Evolutionary conservation across 768 basidiomycete genomes (phyloP).

Genomic region (Auricularia sp.): DNA sequence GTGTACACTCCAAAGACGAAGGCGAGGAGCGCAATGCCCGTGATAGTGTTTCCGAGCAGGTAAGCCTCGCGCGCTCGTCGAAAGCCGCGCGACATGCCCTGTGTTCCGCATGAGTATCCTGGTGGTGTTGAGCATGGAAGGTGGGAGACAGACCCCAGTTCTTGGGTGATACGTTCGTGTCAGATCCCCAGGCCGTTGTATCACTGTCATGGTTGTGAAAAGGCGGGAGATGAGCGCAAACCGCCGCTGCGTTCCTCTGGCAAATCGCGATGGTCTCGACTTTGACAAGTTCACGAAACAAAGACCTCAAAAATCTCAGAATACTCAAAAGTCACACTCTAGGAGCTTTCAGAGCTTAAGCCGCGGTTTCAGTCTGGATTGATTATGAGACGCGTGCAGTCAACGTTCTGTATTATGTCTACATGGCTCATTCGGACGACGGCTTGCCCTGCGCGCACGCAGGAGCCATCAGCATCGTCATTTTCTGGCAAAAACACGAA

Average conservation of each 20-base stretch:
- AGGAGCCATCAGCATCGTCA: too few relatives aligned
- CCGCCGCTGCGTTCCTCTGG: too few relatives aligned
- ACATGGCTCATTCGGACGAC: neutral
- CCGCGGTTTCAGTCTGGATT: too few relatives aligned
- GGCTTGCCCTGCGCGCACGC: neutral
- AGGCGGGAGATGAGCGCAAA: neutral
- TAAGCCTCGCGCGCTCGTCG: slow-evolving; percentile 82
- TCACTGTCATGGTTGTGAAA: neutral
- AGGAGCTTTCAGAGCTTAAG: too few relatives aligned
- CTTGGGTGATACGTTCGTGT: slow-evolving; percentile 19
- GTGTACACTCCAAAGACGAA: slow-evolving; percentile 80
- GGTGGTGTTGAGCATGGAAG: too few relatives aligned
- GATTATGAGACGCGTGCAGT: neutral
- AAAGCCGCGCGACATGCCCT: slow-evolving; percentile 84
- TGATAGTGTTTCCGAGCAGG: slow-evolving; percentile 65
- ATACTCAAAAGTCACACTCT: too few relatives aligned
- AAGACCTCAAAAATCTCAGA: too few relatives aligned
- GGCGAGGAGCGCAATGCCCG: slow-evolving; percentile 56
- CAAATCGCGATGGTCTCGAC: too few relatives aligned
- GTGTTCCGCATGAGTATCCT: neutral
- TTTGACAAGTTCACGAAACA: too few relatives aligned
- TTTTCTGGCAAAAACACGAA: slow-evolving; percentile 2
- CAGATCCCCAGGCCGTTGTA: too few relatives aligned
- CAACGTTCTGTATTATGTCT: neutral
- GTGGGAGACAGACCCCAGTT: too few relatives aligned